Percentiles rank a stretch among this genome's conserved stretches.
Evolutionary conservation across 805 yeast genomes (phyloP).

Genomic region (Blastobotrys chiropterorum): DNA sequence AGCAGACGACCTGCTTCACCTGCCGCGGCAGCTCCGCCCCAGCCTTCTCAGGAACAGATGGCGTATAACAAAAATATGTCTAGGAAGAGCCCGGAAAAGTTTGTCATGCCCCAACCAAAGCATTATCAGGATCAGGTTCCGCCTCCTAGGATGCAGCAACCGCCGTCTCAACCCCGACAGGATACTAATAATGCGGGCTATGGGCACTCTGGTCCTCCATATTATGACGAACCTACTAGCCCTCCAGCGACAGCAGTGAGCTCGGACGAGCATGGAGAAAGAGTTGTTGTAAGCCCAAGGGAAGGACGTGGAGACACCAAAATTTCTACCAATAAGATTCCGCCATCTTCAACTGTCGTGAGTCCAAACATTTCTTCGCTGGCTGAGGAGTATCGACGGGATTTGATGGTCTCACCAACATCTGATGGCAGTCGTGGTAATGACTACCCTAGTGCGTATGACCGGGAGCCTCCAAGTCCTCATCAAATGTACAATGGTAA

Average conservation of each 20-base stretch:
- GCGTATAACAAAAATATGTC: background rate
- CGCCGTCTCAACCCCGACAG: background rate
- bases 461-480: background rate
- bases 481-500: background rate
- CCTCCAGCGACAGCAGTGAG: conserved; percentile 13
- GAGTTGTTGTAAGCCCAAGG: conserved; percentile 34
- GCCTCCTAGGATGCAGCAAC: too few species aligned
- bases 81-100: background rate
- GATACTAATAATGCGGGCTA: background rate
- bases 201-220: background rate
- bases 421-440: conserved; percentile 5
- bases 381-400: conserved; percentile 20
- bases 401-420: conserved; percentile 6
- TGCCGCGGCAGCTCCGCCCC: too few species aligned
- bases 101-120: background rate
- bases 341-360: conserved; percentile 18
- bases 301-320: conserved; percentile 31
- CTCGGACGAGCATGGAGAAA: conserved; percentile 17
- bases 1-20: background rate
- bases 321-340: conserved; percentile 21
- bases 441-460: background rate
- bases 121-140: background rate
- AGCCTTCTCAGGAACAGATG: background rate
- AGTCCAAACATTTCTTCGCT: conserved; percentile 16
- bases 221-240: conserved; percentile 6